Evolutionary conservation across 768 basidiomycete genomes (phyloP), one percentile per base, ranked within the genome.

Genomic region (Phanerochaete carnosa): DNA sequence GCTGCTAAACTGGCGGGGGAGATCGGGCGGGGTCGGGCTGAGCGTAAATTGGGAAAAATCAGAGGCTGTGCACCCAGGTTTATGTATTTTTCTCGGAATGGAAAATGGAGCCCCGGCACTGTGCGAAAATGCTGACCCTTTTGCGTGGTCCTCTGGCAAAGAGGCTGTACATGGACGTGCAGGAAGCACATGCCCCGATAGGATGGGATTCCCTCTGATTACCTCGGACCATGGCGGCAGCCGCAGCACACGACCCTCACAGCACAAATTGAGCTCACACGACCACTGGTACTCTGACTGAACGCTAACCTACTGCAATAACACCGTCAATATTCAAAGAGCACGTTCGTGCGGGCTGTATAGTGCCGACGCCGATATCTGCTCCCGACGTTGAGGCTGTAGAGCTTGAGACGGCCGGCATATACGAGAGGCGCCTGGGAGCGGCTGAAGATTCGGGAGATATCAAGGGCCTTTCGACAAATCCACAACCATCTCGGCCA

Each of bases 271-370:
- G 35, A 22, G 35, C 54, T 43, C 33, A 55, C 39, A 55, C 54
- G 54, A 55, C 51, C 51, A 52, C 12, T 47, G 28, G 15, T 23
- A 25, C 16, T 55, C 13, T 37, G 33, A 26, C 33, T 9, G 54
- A 55, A 55, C 6, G 2, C 35, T 55, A 55, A 55, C 54, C 22
- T 43, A 43, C 4, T 55, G 6, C 8, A 43, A 11, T 43, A 19
- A 4, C n/a, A n/a, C 4, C 8, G 11, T 19, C 11, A 19, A 43
- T 19, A 43, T 7, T 4, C 39, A 12, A 19, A n/a, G n/a, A 37
- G 32, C 54, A 55, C 54, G 54, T 55, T 55, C 54, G 54, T 55
- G 32, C 32, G 5, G 11, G n/a, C n/a, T 52, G 29, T 5, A 51
- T 51, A 15, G 29, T 28, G 49, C 16, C 51, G 29, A 52, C 30